phyloP scores from a whole-genome alignment of 1,284 basidiomycete genomes.

The Lentinula novae-zelandiae region DNA sequence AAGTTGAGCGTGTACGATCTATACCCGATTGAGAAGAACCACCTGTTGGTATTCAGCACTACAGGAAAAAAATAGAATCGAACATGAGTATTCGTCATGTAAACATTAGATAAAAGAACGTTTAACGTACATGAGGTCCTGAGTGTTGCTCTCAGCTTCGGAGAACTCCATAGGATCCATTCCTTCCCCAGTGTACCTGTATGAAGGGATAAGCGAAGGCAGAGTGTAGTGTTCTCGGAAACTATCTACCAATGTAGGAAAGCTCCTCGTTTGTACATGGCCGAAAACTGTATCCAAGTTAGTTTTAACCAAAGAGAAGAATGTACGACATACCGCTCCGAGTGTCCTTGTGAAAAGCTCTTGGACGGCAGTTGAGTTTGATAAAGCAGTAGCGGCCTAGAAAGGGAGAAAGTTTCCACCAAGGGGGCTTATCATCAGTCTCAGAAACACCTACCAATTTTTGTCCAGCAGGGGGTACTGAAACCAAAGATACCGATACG shows the following conservation, averaged over 20 bases:
- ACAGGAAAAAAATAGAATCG: slow-evolving; percentile 5
- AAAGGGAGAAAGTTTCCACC: neutral
- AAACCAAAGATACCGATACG: slow-evolving; percentile 76
- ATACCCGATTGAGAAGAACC: slow-evolving; percentile 13
- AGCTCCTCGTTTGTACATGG: slow-evolving; percentile 82
- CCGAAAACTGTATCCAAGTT: slow-evolving; percentile 51
- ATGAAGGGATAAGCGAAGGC: neutral
- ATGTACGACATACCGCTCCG: slow-evolving; percentile 40
- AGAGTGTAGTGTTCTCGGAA: neutral
- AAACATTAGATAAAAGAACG: neutral
- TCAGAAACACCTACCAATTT: slow-evolving; percentile 44
- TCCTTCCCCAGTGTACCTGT: slow-evolving; percentile 79
- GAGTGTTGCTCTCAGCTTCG: slow-evolving; percentile 81
- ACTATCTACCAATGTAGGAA: slow-evolving; percentile 75
- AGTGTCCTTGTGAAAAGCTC: slow-evolving; percentile 86
- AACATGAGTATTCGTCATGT: slow-evolving; percentile 8
- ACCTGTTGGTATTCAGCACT: slow-evolving; percentile 76
- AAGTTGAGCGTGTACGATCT: neutral
- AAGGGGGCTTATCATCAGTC: neutral
- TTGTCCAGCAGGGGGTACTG: slow-evolving; percentile 81
- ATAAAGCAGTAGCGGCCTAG: slow-evolving; percentile 73
- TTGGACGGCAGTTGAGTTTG: slow-evolving; percentile 87
- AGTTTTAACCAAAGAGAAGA: neutral
- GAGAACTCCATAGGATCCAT: slow-evolving; percentile 94
- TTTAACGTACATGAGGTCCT: slow-evolving; percentile 72